Conservation (phyloP, 2,329 filamentous ascomycete genomes). For the Lizonia empirigonia region DNA sequence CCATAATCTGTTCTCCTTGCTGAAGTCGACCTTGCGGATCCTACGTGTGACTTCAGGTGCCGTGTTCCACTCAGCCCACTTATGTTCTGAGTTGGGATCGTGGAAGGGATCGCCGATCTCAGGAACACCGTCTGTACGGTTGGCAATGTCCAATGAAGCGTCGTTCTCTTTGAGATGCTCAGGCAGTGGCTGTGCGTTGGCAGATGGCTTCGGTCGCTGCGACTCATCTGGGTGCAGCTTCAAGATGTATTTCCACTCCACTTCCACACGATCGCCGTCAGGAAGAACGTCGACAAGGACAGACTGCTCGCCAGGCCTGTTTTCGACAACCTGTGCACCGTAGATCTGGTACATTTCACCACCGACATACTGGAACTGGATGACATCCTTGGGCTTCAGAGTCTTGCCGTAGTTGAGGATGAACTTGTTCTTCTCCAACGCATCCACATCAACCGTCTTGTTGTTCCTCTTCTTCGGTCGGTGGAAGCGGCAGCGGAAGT, state of each 20-base stretch:
- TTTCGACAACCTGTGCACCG: slow-evolving; percentile 86
- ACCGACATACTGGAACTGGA: slow-evolving; percentile 80
- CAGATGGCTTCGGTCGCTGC: slow-evolving; percentile 74
- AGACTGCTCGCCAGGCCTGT: slow-evolving; percentile 74
- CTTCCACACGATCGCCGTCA: slow-evolving; percentile 77
- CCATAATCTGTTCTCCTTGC: slow-evolving; percentile 79
- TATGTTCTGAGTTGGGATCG: slow-evolving; percentile 52
- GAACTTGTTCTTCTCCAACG: slow-evolving; percentile 71
- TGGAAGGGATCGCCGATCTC: slow-evolving; percentile 55
- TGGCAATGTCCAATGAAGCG: slow-evolving; percentile 52
- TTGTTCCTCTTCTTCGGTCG: slow-evolving; percentile 86
- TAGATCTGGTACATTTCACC: slow-evolving; percentile 88
- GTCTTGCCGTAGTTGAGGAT: slow-evolving; percentile 71
- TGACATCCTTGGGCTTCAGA: slow-evolving; percentile 74
- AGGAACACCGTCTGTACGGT: slow-evolving; percentile 57
- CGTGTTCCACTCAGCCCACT: slow-evolving; percentile 73
- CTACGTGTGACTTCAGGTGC: slow-evolving; percentile 49
- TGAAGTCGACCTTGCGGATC: slow-evolving; percentile 73
- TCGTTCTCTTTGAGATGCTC: slow-evolving; percentile 56
- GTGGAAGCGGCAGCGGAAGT: slow-evolving; percentile 94
- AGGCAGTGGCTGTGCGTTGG: slow-evolving; percentile 74
- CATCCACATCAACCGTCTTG: slow-evolving; percentile 71
- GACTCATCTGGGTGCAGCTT: slow-evolving; percentile 74
- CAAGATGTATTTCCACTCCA: slow-evolving; percentile 84
- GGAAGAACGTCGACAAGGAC: slow-evolving; percentile 83